Base-by-base conservation (phyloP, 2,329 filamentous ascomycete species). In the Hymenoscyphus repandus region DNA sequence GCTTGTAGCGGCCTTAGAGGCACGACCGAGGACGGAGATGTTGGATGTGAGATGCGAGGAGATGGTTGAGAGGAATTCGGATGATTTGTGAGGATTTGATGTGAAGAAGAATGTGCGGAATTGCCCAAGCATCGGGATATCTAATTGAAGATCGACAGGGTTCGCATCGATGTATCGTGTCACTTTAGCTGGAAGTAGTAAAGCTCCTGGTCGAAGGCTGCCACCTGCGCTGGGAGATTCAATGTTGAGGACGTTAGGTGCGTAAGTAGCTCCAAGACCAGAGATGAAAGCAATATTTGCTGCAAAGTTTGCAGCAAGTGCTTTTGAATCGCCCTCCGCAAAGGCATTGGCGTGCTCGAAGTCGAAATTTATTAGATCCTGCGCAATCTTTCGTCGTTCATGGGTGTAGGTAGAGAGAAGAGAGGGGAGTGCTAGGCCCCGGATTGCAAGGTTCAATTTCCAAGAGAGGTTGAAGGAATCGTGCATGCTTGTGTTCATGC, bases 151-250 rank as follows among this genome's bases (percentile, higher is more conserved):
- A 59, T 90, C 83, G 38, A 91, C 80, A 0, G 86, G 86, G 60
- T 90, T 91, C 3, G 86, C 83, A 67, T 91, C 87, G 46, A 90
- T 78, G 63, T 85, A 90, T 27, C 87, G 78, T 0, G 84, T 86
- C 15, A 85, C 85, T 67, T 81, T 86, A 37, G 83, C 83, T 2
- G 86, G 86, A 2, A 72, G 72, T 9, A 78, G 66, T 1, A 80
- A 62, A 5, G 64, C 59, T 0, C 72, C 72, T 0, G 71, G 67
- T 22, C 61, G 67, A 0, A 77, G 61, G 32, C 60, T 56, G 9
- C 68, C 65, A 67, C 68, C 76, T 75, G 54, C 76, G 68, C 62
- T 73, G 75, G 72, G 74, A 9, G 38, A 78, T 13, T 72, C 71
- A 2, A 82, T 64, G 59, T 86, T 89, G 61, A 86, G 77, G 44